Percentiles rank a stretch among this genome's conserved stretches.
Evolutionary conservation across 129 eudicot species (phyloP).

Genomic region (Chrysanthemum makinoi): DNA sequence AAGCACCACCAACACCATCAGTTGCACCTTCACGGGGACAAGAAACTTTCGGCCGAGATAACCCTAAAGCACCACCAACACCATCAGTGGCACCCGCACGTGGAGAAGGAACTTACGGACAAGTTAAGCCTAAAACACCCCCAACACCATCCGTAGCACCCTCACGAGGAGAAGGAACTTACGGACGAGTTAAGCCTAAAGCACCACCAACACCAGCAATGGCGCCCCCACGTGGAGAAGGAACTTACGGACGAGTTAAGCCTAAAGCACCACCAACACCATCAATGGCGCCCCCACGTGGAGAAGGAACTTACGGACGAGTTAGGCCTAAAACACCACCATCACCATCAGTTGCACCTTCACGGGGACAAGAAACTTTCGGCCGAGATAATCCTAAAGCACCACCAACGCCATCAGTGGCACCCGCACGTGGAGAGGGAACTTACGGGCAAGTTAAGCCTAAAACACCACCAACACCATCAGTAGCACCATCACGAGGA

Average conservation of each 20-base stretch:
- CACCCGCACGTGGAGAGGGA: not conserved
- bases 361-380: not conserved
- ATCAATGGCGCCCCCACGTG: not conserved
- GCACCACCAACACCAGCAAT: not conserved
- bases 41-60: not conserved
- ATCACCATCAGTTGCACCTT: not conserved
- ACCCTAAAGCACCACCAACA: not conserved
- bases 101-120: too few relatives aligned
- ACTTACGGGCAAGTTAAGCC: constrained; percentile 9
- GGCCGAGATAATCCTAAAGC: too few relatives aligned
- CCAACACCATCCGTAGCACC: constrained; percentile 14
- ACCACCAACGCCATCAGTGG: too few relatives aligned
- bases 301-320: not conserved
- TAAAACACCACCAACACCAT: constrained; percentile 7
- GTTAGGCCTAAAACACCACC: constrained; percentile 21
- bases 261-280: too few relatives aligned
- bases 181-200: not conserved
- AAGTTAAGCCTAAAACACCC: not conserved
- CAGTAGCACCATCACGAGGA: constrained; percentile 1
- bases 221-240: too few relatives aligned
- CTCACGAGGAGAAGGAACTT: not conserved
- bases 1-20: constrained; percentile 19
- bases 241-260: too few relatives aligned
- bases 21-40: not conserved
- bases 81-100: too few relatives aligned